These are phyloP conservation scores for Geum urbanum DNA, from an alignment of 306 rosid genomes.

Conservation along the genomic window DNA sequence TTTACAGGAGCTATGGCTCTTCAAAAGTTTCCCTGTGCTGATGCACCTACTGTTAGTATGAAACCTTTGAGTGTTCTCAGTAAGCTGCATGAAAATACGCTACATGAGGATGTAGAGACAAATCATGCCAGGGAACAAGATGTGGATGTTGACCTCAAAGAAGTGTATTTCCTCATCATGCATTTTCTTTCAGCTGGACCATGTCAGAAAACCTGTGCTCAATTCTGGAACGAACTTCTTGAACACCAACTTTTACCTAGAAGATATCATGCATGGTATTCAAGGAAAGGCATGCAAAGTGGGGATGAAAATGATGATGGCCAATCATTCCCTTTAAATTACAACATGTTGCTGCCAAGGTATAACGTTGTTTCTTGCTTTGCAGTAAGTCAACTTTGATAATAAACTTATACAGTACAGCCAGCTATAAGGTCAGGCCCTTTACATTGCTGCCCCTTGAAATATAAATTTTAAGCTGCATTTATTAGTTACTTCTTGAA, in stretches of 20 bases:
- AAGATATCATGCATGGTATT: slow-evolving; percentile 96
- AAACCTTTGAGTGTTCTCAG: slow-evolving; percentile 60
- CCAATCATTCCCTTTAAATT: slow-evolving; percentile 74
- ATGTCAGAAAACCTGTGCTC: slow-evolving; percentile 66
- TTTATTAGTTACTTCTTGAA: slow-evolving; percentile 1
- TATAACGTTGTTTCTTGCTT: slow-evolving; percentile 31
- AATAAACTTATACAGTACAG: background rate
- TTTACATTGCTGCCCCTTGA: background rate
- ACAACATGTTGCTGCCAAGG: slow-evolving; percentile 74
- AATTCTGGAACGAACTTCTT: slow-evolving; percentile 82
- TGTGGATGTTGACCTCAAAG: slow-evolving; percentile 75
- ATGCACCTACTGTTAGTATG: slow-evolving; percentile 54
- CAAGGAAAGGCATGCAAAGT: slow-evolving; percentile 62
- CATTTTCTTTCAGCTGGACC: slow-evolving; percentile 97
- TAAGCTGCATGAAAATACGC: slow-evolving; percentile 45
- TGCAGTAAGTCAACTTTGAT: background rate
- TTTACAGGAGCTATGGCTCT: slow-evolving; percentile 75
- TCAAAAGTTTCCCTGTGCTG: slow-evolving; percentile 64
- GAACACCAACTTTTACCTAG: slow-evolving; percentile 94
- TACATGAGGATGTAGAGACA: slow-evolving; percentile 37
- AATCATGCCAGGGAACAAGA: slow-evolving; percentile 51
- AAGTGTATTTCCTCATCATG: slow-evolving; percentile 94
- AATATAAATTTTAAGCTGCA: slow-evolving; percentile 7
- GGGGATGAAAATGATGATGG: slow-evolving; percentile 76
- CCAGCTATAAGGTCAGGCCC: background rate